These are phyloP conservation scores for Mortierella sp. DNA, from an alignment of 371 early-diverging fungal species.

Conservation along the genomic window DNA sequence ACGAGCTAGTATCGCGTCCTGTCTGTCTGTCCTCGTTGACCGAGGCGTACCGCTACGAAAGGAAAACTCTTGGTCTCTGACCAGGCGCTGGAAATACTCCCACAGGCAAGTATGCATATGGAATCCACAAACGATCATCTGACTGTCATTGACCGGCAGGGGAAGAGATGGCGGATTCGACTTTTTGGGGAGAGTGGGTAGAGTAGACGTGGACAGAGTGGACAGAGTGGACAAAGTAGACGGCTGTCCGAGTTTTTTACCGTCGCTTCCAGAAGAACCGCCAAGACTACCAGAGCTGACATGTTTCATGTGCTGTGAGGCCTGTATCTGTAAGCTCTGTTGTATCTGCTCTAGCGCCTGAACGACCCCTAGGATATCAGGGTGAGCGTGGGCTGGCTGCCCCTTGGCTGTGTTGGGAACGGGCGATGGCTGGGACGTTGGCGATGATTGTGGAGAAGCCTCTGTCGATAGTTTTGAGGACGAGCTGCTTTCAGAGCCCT, in stretches of 20 bases:
- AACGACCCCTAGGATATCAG: too few species aligned
- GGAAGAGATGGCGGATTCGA: background rate
- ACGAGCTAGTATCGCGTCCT: conserved; percentile 11
- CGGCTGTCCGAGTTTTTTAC: too few species aligned
- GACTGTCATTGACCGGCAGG: background rate
- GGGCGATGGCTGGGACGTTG: background rate
- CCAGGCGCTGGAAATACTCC: conserved; percentile 15
- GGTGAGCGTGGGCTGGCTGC: too few species aligned
- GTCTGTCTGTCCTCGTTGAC: background rate
- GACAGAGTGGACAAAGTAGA: too few species aligned
- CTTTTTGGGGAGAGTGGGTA: too few species aligned
- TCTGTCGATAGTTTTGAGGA: background rate
- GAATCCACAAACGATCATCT: conserved; percentile 34
- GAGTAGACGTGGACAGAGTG: too few species aligned
- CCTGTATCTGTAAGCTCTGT: background rate
- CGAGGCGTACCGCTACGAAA: too few species aligned
- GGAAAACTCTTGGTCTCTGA: background rate
- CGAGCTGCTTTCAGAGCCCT: background rate
- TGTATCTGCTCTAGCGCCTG: background rate
- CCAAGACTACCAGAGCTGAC: too few species aligned
- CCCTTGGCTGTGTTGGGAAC: background rate
- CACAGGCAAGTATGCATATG: conserved; percentile 33
- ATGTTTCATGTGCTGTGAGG: background rate
- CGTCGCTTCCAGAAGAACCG: too few species aligned
- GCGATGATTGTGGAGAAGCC: background rate